phyloP scores from a whole-genome alignment of 2,329 filamentous ascomycete species.

The Clonostachys byssicola region DNA sequence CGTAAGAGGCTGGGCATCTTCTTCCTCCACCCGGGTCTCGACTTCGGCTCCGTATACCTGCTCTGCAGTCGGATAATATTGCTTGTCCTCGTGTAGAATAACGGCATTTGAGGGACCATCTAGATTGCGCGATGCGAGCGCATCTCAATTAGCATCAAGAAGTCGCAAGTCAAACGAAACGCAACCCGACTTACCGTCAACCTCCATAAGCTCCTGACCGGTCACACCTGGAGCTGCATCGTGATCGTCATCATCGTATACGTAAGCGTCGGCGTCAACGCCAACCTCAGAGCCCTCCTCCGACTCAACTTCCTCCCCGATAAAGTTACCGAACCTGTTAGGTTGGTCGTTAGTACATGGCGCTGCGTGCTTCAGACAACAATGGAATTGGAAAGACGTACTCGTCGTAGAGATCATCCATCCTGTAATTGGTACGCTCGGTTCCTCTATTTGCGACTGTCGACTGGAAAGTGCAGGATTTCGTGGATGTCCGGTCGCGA shows the following conservation, averaged over 20 bases:
- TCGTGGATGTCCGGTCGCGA: neutral
- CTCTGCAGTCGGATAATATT: conserved; percentile 97
- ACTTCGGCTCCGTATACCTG: conserved; percentile 94
- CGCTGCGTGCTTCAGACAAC: neutral
- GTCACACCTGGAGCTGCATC: conserved; percentile 54
- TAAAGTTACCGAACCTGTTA: conserved; percentile 91
- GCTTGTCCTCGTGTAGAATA: conserved; percentile 98
- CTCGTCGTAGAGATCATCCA: conserved; percentile 99
- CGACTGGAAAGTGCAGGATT: neutral
- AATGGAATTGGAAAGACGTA: conserved; percentile 25
- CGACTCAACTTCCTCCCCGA: conserved; percentile 82
- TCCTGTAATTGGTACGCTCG: conserved; percentile 22
- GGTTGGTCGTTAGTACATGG: neutral
- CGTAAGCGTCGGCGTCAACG: conserved; percentile 70
- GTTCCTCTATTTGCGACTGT: neutral
- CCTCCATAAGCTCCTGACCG: conserved; percentile 87
- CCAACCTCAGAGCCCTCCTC: conserved; percentile 81
- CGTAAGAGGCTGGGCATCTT: conserved; percentile 88
- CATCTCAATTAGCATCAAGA: neutral
- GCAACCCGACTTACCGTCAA: conserved; percentile 60
- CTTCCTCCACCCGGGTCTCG: conserved; percentile 93
- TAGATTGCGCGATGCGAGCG: conserved; percentile 14
- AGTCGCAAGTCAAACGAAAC: neutral
- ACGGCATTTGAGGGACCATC: conserved; percentile 92
- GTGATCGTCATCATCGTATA: conserved; percentile 73